phyloP scores from a whole-genome alignment of 768 basidiomycete species.

The Termitomyces sp. region DNA sequence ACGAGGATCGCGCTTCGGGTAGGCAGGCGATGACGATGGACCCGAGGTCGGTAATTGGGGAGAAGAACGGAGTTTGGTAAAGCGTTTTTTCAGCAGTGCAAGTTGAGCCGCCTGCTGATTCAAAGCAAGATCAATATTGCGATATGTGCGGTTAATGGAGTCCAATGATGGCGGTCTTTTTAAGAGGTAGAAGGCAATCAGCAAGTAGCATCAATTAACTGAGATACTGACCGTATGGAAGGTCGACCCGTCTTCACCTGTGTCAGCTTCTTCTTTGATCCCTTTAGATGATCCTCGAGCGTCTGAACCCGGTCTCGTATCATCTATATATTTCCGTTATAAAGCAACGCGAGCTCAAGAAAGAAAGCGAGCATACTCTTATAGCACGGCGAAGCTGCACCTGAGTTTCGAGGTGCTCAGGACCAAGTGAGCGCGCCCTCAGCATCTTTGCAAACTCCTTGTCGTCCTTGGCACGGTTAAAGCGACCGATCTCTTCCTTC shows the following conservation, averaged over 20 bases:
- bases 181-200: slow-evolving; percentile 1
- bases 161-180: slow-evolving; percentile 79
- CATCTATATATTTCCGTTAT: slow-evolving; percentile 31
- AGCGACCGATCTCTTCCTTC: slow-evolving; percentile 77
- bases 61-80: slow-evolving; percentile 44
- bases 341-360: background rate
- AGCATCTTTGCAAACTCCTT: slow-evolving; percentile 74
- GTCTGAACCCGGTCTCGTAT: slow-evolving; percentile 72
- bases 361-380: slow-evolving; percentile 41
- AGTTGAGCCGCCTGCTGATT: slow-evolving; percentile 55
- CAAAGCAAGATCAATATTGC: slow-evolving; percentile 76
- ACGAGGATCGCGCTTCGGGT: slow-evolving; percentile 32
- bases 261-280: slow-evolving; percentile 63
- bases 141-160: slow-evolving; percentile 76
- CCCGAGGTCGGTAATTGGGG: background rate
- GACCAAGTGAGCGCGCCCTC: slow-evolving; percentile 71
- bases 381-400: slow-evolving; percentile 66
- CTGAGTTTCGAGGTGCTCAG: slow-evolving; percentile 85
- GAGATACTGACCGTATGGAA: slow-evolving; percentile 48
- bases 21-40: background rate
- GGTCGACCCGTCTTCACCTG: slow-evolving; percentile 58
- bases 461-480: slow-evolving; percentile 73
- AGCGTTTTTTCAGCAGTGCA: slow-evolving; percentile 41
- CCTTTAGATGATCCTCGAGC: slow-evolving; percentile 67
- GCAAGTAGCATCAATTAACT: background rate